Base-by-base conservation (phyloP, 2,329 filamentous ascomycete species). In the Mariannaea elegans region DNA sequence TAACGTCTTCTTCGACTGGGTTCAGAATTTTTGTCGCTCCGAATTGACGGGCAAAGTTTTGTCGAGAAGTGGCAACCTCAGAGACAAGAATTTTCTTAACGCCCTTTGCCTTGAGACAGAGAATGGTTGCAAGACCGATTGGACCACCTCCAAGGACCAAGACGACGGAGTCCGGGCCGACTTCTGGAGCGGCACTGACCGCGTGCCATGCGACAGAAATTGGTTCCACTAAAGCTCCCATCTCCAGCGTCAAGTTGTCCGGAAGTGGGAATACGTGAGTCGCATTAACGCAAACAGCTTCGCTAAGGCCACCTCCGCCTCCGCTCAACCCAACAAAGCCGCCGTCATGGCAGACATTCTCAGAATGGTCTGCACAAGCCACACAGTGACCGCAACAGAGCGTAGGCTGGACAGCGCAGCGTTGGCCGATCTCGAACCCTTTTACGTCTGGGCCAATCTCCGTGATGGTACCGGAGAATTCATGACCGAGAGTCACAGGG, bases 401-500 rank as follows among this genome's bases (percentile, higher is more conserved):
- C 10, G 82, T 87, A 2, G 88, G 88, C 62, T 87, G 84, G 3
- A 90, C 78, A 5, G 81, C 84, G 16, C 88, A 86, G 16, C 79
- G 75, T 61, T 90, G 82, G 1, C 87, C 87, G 1, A 82, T 70
- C 41, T 80, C 76, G 46, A 89, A 75, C 9, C 71, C 71, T 0
- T 67, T 73, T 2, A 87, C 81, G 1, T 75, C 79, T 0, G 76
- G 67, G 0, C 87, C 87, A n/a, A 90, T 75, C 64, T 88, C 84
- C 10, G 81, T 78, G 29, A 90, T 77, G 2, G 81, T 80, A 10
- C 87, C 88, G 3, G 81, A 84, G 72, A 90, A 87, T 69, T 90
- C 88, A 68, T 90, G 88, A 23, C 88, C 88, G 9, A 90, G 77
- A 0, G 81, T 87, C 9, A 89, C 79, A 3, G 87, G 88, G 32